Conservation (phyloP, 1,284 basidiomycete genomes). For the Sanguinoderma infundibulare region DNA sequence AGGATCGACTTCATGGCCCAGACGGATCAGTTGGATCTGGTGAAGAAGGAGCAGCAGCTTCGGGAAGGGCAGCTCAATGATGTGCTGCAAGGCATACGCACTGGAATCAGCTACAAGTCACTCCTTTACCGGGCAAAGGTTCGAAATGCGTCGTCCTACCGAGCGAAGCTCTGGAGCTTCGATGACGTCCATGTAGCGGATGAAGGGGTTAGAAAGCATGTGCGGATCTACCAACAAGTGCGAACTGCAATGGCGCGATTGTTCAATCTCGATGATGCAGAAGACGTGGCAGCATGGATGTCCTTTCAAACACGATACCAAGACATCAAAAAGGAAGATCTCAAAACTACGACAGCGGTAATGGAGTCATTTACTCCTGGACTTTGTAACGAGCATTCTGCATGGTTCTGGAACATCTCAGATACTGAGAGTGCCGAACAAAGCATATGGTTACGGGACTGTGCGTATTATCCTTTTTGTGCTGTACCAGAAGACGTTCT, state of each 20-base stretch:
- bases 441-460: not conserved
- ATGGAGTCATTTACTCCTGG: not conserved
- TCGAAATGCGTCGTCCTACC: not conserved
- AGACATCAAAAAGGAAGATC: not conserved
- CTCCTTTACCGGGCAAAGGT: not conserved
- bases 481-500: too few species aligned
- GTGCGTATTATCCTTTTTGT: too few species aligned
- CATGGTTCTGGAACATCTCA: slow-evolving; percentile 5
- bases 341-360: not conserved
- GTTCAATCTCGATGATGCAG: not conserved
- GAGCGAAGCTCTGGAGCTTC: not conserved
- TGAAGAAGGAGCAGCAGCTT: not conserved
- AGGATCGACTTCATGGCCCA: not conserved
- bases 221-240: not conserved
- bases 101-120: slow-evolving; percentile 8
- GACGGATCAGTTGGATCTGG: not conserved
- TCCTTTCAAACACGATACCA: not conserved
- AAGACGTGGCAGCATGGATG: not conserved
- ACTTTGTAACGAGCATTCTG: not conserved
- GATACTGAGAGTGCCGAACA: not conserved
- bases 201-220: not conserved
- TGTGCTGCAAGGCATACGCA: not conserved
- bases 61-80: not conserved
- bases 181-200: slow-evolving; percentile 1
- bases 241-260: not conserved